phyloP scores from a whole-genome alignment of 2,329 filamentous ascomycete species.

The Onygenales sp. region DNA sequence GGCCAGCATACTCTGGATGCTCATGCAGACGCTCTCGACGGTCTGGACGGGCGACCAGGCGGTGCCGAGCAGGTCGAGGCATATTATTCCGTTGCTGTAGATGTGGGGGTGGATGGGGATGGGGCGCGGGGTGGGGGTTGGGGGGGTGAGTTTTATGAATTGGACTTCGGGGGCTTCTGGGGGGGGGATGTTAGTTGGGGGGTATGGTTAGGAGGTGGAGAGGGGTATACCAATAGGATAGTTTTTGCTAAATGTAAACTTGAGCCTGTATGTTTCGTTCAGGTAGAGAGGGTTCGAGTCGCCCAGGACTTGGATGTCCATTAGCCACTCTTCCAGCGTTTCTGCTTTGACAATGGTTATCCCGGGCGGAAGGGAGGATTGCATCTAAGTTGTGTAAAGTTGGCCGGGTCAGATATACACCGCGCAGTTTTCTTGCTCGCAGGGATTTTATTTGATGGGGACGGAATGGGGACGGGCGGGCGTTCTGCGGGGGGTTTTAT shows the following conservation, averaged over 20 bases:
- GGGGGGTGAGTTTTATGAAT: conserved; percentile 59
- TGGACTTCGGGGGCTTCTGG: conserved; percentile 89
- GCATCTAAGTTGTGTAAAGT: conserved; percentile 34
- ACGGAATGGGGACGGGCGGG: neutral
- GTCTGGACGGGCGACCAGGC: conserved; percentile 96
- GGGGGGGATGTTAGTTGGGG: neutral
- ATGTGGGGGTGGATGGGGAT: conserved; percentile 97
- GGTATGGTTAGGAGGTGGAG: conserved; percentile 10
- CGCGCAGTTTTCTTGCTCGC: neutral
- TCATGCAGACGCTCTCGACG: conserved; percentile 94
- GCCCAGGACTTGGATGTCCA: conserved; percentile 76
- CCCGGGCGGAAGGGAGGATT: conserved; percentile 50
- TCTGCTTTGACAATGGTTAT: conserved; percentile 75
- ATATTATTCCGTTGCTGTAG: conserved; percentile 98
- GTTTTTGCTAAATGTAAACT: conserved; percentile 70
- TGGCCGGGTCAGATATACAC: neutral
- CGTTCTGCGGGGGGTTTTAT: too few relatives aligned
- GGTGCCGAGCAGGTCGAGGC: conserved; percentile 78
- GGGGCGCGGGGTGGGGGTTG: conserved; percentile 37
- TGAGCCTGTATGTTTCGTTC: conserved; percentile 69
- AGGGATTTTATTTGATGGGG: neutral
- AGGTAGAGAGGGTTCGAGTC: conserved; percentile 84
- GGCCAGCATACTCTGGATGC: conserved; percentile 95
- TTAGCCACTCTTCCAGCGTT: conserved; percentile 77
- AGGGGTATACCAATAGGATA: conserved; percentile 80